Evolutionary conservation across 306 rosid genomes (phyloP), one percentile per base, ranked within the genome.

Genomic region (Castanopsis chinensis): DNA sequence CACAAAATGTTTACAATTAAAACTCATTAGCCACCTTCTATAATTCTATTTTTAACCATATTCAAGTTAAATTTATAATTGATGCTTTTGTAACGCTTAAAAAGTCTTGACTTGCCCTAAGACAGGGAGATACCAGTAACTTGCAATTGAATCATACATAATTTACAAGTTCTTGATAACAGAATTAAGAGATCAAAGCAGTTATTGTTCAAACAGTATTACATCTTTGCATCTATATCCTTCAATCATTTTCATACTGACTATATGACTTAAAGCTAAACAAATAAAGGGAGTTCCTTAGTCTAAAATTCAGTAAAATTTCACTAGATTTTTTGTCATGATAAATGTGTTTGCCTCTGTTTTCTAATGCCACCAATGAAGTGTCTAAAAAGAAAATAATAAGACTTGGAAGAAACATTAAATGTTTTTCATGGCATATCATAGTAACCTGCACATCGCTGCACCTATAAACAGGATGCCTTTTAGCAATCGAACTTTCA

Each of bases 381-480:
- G 61, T 57, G 52, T 78, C 56, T 65, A 43, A 53, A 51, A 70
- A 77, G 63, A 43, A 37, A 80, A 12, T 1, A 28, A 73, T 43
- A 41, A 68, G 74, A 71, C 41, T 49, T 4, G 14, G 14, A 15
- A 79, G 75, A 41, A 73, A 25, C 49, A 81, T 9, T 63, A 58
- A 68, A 85, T 57, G 49, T 73, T 70, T 76, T 54, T 81, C 72
- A 78, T 53, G 73, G 30, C 64, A 59, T 85, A 76, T 81, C 74
- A 61, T 73, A 73, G 68, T 61, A 85, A 92, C 99, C 99, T 95
- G 97, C 68, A 82, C 77, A 88, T 95, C 94, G 79, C 74, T 93
- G 93, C 94, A 93, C 91, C 90, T 90, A 88, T 93, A 89, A 83
- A 95, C 88, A 73, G 96, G 99, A 84, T 89, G 96, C 86, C 75